A percentile compares a stretch with the other conserved stretches of the same genome.
Evolutionary conservation across 1,139 yeast species (phyloP).

Genomic region (Hanseniaspora sp.): DNA sequence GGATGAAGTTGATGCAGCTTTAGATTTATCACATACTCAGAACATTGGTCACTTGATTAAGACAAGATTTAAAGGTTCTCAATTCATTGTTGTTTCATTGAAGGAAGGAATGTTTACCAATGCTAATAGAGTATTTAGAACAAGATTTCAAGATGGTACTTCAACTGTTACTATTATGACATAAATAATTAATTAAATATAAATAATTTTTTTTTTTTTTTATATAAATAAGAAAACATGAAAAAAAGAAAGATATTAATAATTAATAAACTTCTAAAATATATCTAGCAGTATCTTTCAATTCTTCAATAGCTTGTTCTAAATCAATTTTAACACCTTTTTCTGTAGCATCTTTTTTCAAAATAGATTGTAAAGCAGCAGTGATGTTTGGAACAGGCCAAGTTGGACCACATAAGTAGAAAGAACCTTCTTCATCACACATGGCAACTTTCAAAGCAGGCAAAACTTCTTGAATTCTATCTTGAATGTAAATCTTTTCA

Average conservation of each 20-base stretch:
- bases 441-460: constrained; percentile 68
- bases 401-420: constrained; percentile 96
- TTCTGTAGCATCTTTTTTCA: constrained; percentile 56
- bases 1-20: constrained; percentile 97
- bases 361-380: constrained; percentile 75
- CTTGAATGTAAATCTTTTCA: constrained; percentile 88
- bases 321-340: constrained; percentile 61
- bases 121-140: constrained; percentile 86
- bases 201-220: constrained; percentile 1
- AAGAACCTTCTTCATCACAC: constrained; percentile 68
- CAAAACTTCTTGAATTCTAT: constrained; percentile 71
- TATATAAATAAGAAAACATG: neutral
- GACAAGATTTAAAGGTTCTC: constrained; percentile 89
- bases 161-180: constrained; percentile 64
- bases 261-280: constrained; percentile 78
- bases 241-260: too few species aligned
- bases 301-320: constrained; percentile 72
- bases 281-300: constrained; percentile 88
- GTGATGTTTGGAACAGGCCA: constrained; percentile 99
- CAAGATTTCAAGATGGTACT: constrained; percentile 93
- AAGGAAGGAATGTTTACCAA: constrained; percentile 98
- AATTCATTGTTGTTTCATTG: constrained; percentile 88
- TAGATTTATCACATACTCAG: constrained; percentile 93
- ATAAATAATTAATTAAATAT: neutral
- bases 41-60: constrained; percentile 93